Evolutionary conservation across 257 asterid species (phyloP).

Genomic region (Nicotiana benthamiana): DNA sequence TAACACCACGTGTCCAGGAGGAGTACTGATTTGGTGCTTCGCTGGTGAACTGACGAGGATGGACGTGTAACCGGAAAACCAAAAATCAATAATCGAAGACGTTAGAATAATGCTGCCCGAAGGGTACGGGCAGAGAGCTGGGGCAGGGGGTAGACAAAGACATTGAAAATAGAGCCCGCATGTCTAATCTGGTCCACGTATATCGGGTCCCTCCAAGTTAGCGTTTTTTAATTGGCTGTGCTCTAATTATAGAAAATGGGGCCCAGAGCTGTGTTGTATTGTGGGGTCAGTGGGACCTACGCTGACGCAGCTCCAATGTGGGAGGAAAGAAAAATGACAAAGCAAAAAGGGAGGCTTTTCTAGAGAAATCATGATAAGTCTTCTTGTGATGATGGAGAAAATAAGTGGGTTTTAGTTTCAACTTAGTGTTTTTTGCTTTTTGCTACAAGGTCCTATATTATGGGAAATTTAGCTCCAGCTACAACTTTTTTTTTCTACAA

Average conservation of each 20-base stretch:
- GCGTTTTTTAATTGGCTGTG: conserved; percentile 5
- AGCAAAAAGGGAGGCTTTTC: conserved; percentile 24
- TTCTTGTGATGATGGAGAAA: not conserved
- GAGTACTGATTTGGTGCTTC: conserved; percentile 18
- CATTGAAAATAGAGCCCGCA: conserved; percentile 40
- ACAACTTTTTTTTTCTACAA: not conserved
- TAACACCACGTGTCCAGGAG: no score
- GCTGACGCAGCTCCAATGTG: conserved; percentile 53
- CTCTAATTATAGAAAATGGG: conserved; percentile 13
- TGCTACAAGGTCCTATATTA: not conserved
- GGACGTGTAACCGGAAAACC: conserved; percentile 34
- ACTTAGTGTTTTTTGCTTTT: not conserved
- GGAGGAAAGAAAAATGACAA: conserved; percentile 25
- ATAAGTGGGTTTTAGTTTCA: not conserved
- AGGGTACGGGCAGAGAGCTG: not conserved
- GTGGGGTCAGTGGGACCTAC: conserved; percentile 29
- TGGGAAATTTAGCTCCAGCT: not conserved
- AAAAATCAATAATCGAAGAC: not conserved
- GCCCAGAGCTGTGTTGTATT: conserved; percentile 13
- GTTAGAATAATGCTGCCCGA: conserved; percentile 39
- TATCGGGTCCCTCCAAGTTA: conserved; percentile 24
- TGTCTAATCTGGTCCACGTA: conserved; percentile 20
- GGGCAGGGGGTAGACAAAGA: conserved; percentile 46
- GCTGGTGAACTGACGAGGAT: conserved; percentile 28
- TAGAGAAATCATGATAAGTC: conserved; percentile 17